These are phyloP conservation scores for Pouteria glomerata DNA, from an alignment of 148 eudicot genomes.

Conservation along the genomic window DNA sequence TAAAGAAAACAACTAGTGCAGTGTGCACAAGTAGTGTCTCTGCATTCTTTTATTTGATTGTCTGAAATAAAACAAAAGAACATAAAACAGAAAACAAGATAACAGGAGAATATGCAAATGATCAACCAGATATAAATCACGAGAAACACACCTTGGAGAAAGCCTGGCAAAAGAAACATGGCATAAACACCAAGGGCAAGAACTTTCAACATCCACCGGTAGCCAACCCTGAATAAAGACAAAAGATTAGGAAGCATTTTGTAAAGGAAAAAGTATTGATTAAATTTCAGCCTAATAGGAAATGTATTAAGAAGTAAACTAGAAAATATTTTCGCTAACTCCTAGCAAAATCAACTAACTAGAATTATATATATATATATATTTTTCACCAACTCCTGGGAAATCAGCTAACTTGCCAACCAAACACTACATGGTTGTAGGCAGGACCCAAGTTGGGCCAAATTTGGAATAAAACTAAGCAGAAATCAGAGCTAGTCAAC, in stretches of 20 bases:
- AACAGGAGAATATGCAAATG: neutral
- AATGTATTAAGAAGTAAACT: neutral
- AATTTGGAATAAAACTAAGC: neutral
- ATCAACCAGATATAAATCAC: constrained; percentile 4
- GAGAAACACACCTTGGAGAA: constrained; percentile 69
- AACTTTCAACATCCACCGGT: constrained; percentile 67
- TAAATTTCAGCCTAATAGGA: neutral
- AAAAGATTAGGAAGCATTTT: constrained; percentile 30
- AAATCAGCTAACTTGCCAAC: neutral
- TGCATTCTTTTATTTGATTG: neutral
- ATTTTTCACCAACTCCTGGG: too few species aligned
- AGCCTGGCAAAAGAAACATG: constrained; percentile 84
- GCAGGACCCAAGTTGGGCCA: neutral
- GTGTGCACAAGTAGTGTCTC: neutral
- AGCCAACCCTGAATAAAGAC: constrained; percentile 77
- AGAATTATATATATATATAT: too few species aligned
- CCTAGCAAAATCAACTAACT: too few species aligned
- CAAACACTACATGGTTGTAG: neutral
- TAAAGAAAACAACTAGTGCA: neutral
- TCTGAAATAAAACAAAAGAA: neutral
- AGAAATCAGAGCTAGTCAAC: neutral
- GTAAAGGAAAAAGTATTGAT: neutral
- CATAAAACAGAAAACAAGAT: neutral
- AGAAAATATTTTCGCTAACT: neutral
- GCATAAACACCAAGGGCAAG: constrained; percentile 78